phyloP scores from a whole-genome alignment of 228 moss, liverwort and hornwort genomes.

The Sphagnum fallax region DNA sequence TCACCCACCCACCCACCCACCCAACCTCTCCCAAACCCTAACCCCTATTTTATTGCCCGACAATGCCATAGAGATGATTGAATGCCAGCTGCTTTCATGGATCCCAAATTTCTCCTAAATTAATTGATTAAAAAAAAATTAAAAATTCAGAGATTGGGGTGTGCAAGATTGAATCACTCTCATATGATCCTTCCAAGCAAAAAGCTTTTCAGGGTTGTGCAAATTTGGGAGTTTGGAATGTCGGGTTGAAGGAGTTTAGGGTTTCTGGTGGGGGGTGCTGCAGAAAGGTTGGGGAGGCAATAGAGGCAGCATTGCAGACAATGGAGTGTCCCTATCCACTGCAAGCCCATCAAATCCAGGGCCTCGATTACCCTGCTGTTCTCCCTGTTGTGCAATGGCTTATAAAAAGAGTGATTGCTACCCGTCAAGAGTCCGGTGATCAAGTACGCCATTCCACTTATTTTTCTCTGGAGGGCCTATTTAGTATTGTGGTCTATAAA shows the following conservation, averaged over 20 bases:
- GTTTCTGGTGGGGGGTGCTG: not conserved
- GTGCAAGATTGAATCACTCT: not conserved
- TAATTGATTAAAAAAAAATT: no score
- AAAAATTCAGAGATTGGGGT: not conserved
- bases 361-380: conserved; percentile 95
- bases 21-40: no score
- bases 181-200: not conserved
- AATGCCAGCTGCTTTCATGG: not conserved
- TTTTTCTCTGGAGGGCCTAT: no score
- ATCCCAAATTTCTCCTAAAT: not conserved
- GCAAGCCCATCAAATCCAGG: conserved; percentile 99
- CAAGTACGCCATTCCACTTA: conserved; percentile 40
- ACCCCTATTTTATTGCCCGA: no score
- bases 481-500: not conserved
- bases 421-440: conserved; percentile 84
- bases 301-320: conserved; percentile 89
- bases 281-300: conserved; percentile 99
- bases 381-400: conserved; percentile 92
- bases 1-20: not conserved
- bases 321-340: conserved; percentile 96
- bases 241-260: no score
- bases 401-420: conserved; percentile 86
- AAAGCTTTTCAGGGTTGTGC: no score
- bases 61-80: not conserved
- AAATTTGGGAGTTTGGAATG: no score